These are phyloP conservation scores for Trichoderma harzianum DNA, from an alignment of 2,329 filamentous ascomycete genomes.

Conservation along the genomic window DNA sequence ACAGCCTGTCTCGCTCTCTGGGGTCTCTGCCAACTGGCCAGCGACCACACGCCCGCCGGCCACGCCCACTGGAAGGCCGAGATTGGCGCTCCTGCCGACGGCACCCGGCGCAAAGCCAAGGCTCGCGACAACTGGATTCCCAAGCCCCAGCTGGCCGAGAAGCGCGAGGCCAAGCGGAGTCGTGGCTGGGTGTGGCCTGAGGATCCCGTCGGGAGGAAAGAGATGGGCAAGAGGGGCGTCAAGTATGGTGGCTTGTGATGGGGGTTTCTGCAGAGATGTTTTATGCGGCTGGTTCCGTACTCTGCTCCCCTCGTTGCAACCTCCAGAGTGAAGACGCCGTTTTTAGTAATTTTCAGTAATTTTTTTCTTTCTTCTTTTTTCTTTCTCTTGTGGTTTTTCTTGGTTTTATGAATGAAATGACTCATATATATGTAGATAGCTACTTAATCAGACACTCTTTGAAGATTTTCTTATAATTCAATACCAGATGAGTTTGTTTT, in stretches of 20 bases:
- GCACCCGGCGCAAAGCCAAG: constrained; percentile 66
- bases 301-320: not conserved
- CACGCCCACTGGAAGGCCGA: constrained; percentile 65
- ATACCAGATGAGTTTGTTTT: not conserved
- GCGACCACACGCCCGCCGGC: constrained; percentile 50
- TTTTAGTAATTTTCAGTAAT: not conserved
- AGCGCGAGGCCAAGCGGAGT: constrained; percentile 69
- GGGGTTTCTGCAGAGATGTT: not conserved
- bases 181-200: constrained; percentile 75
- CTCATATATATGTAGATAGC: not conserved
- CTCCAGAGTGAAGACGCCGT: not conserved
- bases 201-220: constrained; percentile 67
- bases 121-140: constrained; percentile 75
- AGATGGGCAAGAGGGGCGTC: constrained; percentile 65
- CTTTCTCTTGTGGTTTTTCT: not conserved
- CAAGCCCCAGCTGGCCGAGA: constrained; percentile 68
- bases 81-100: constrained; percentile 71
- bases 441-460: not conserved
- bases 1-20: constrained; percentile 73
- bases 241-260: constrained; percentile 43
- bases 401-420: constrained; percentile 10
- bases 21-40: constrained; percentile 71
- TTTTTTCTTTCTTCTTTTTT: not conserved
- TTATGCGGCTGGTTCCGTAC: constrained; percentile 4
- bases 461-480: not conserved